Percentiles rank a stretch among this genome's conserved stretches.
Evolutionary conservation across 768 basidiomycete species (phyloP).

Genomic region (Tulasnella sp.): DNA sequence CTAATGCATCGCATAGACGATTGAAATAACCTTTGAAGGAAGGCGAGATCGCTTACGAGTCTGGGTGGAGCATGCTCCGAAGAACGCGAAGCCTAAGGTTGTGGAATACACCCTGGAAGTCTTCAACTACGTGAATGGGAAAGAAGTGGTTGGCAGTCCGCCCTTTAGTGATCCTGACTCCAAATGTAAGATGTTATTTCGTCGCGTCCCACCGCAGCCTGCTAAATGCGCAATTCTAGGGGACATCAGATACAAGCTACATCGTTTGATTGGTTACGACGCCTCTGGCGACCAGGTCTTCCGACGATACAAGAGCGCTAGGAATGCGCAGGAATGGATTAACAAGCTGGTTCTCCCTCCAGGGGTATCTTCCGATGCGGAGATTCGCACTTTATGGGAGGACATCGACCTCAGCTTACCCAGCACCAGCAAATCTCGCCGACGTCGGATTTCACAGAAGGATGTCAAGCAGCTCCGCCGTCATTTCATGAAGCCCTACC

Average conservation of each 20-base stretch:
- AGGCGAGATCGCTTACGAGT: conserved; percentile 45
- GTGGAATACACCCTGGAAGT: conserved; percentile 50
- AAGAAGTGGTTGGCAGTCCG: conserved; percentile 32
- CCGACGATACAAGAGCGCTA: neutral
- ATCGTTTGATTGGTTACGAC: neutral
- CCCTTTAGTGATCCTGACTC: conserved; percentile 32
- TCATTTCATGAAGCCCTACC: neutral
- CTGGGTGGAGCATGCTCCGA: conserved; percentile 42
- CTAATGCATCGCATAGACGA: conserved; percentile 35
- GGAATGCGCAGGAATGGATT: neutral
- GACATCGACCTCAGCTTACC: conserved; percentile 12
- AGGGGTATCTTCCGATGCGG: neutral
- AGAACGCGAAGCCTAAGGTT: conserved; percentile 40
- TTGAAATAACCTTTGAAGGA: conserved; percentile 58
- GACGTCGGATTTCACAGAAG: neutral
- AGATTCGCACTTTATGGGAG: neutral
- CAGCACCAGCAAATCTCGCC: neutral
- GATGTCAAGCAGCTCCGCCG: neutral
- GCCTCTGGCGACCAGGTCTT: neutral
- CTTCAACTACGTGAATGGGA: conserved; percentile 39
- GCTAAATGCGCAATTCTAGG: neutral
- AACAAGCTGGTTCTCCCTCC: conserved; percentile 5
- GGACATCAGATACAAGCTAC: neutral
- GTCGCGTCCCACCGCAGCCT: neutral
- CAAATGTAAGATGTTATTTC: conserved; percentile 29